Conservation (phyloP, 163 green algal genomes). For the Chlamydomonas reinhardtii region DNA sequence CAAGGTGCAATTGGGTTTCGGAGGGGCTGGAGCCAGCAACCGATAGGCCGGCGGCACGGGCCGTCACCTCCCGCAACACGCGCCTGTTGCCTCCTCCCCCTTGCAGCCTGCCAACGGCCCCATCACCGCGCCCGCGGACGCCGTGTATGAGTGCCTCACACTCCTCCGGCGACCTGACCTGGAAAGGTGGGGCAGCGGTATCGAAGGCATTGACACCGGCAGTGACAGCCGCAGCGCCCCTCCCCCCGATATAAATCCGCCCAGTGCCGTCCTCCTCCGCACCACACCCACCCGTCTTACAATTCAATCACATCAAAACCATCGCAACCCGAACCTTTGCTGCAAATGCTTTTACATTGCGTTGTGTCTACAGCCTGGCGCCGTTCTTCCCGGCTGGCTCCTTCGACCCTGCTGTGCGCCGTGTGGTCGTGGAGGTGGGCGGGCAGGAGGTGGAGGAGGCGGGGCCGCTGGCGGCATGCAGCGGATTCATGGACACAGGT, state of each 20-base stretch:
- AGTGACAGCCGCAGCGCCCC: too few relatives aligned
- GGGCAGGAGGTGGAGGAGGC: constrained; percentile 27
- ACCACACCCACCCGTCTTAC: too few relatives aligned
- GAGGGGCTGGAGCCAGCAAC: too few relatives aligned
- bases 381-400: constrained; percentile 13
- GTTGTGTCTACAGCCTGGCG: background rate
- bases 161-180: constrained; percentile 40
- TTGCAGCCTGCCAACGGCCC: background rate
- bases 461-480: constrained; percentile 40
- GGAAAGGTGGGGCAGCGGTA: background rate
- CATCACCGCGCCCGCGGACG: constrained; percentile 33
- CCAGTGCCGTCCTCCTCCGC: too few relatives aligned
- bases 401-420: background rate
- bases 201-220: too few relatives aligned
- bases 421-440: background rate
- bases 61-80: background rate
- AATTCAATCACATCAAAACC: too few relatives aligned
- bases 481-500: constrained; percentile 48
- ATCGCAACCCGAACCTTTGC: too few relatives aligned
- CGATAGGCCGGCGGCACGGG: too few relatives aligned
- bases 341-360: too few relatives aligned
- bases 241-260: too few relatives aligned
- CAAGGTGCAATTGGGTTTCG: too few relatives aligned
- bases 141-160: constrained; percentile 45
- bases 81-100: too few relatives aligned